Evolutionary conservation across 2,329 filamentous ascomycete genomes (phyloP), one percentile per base, ranked within the genome.

Genomic region (Arachnomyces sp.): DNA sequence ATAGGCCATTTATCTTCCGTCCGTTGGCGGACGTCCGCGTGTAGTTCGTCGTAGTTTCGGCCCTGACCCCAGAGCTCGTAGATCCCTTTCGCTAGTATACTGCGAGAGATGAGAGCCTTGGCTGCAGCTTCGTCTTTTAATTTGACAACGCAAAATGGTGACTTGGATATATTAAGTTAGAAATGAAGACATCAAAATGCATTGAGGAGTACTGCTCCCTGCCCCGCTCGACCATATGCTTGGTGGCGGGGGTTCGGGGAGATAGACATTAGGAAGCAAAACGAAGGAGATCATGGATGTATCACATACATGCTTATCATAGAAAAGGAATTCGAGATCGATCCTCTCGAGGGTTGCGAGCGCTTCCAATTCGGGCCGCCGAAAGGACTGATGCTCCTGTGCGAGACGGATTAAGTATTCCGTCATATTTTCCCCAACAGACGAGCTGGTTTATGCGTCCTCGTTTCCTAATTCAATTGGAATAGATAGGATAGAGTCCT

Each of bases 311-410:
- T 80, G 73, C 46, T 80, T 67, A 45, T 74, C 74, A 60, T 96
- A 95, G 6, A 71, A 75, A n/a, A 90, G 52, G 44, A 95, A 73
- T 49, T 84, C 73, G 38, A 95, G 58, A 16, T 81, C 64, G 28
- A 92, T 68, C 7, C 72, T 72, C 41, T 80, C 75, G 4, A 90
- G 59, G 7, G 77, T 67, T 3, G 87, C 88, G 14, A 98, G 70
- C 16, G 92, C 81, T 55, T 90, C 70, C 11, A 94, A 75, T 63
- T 98, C 92, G 2, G 89, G 78, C 41, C 79, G 71, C 30, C 90
- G 82, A 59, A 98, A 98, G n/a, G 78, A 82, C 67, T 95, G 87
- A 61, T 96, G 89, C 43, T 76, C 72, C 63, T 96, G 92, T 33
- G 82, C 83, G 59, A 96, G 88, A 53, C 90, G 84, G 48, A 98